Evolutionary conservation across 371 early-diverging fungal species (phyloP).

Genomic region (Dinochytrium kinnereticum): DNA sequence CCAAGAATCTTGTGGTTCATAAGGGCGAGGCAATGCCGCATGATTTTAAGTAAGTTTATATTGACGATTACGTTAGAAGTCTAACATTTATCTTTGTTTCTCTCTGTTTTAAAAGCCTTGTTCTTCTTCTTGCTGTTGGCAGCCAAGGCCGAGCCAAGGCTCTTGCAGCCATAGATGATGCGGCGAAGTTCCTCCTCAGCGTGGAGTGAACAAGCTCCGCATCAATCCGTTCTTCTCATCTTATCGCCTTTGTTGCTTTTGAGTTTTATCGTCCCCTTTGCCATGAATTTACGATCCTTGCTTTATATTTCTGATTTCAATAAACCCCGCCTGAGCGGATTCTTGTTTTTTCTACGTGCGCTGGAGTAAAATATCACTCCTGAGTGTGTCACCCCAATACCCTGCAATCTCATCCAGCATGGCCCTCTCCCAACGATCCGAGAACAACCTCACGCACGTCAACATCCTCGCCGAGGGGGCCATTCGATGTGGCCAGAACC

Average conservation of each 20-base stretch:
- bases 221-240: too few species aligned
- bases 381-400: too few species aligned
- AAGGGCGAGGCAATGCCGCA: slow-evolving; percentile 13
- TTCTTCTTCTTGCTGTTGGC: background rate
- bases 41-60: slow-evolving; percentile 18
- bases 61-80: background rate
- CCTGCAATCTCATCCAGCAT: too few species aligned
- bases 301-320: too few species aligned
- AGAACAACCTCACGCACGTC: background rate
- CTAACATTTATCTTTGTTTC: background rate
- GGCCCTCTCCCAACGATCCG: background rate
- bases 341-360: too few species aligned
- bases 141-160: background rate
- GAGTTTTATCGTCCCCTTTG: too few species aligned
- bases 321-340: too few species aligned
- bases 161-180: background rate
- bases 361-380: too few species aligned
- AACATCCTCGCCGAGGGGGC: slow-evolving; percentile 26
- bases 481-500: slow-evolving; percentile 37
- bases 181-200: slow-evolving; percentile 11
- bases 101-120: background rate
- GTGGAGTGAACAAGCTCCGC: background rate
- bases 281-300: too few species aligned
- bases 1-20: slow-evolving; percentile 3
- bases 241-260: background rate